Percentiles rank a stretch among this genome's conserved stretches.
Evolutionary conservation across 2,329 filamentous ascomycete species (phyloP).

Genomic region (Trichophaea hybrida): DNA sequence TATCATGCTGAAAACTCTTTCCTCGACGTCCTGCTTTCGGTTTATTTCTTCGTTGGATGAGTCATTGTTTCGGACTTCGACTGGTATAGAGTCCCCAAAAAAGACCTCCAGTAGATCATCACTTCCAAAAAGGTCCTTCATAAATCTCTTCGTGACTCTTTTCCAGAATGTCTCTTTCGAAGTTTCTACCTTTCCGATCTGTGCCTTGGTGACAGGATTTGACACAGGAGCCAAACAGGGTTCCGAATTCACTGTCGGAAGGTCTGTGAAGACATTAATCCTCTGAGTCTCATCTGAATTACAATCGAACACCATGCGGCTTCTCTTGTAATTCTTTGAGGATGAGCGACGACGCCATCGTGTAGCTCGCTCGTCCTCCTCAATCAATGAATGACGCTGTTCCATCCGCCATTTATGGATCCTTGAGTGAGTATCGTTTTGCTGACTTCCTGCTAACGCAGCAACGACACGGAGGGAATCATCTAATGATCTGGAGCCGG

Average conservation of each 20-base stretch:
- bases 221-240: constrained; percentile 5
- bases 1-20: constrained; percentile 66
- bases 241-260: constrained; percentile 8
- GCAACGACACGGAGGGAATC: constrained; percentile 41
- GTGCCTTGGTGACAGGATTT: constrained; percentile 17
- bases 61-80: constrained; percentile 26
- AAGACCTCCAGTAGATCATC: constrained; percentile 74
- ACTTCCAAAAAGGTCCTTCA: constrained; percentile 79
- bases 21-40: constrained; percentile 50
- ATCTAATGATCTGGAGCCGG: constrained; percentile 33
- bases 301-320: neutral
- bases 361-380: constrained; percentile 82
- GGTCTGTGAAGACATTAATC: neutral
- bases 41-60: constrained; percentile 11
- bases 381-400: constrained; percentile 69
- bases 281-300: neutral
- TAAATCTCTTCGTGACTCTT: constrained; percentile 68
- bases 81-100: constrained; percentile 63
- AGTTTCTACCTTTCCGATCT: constrained; percentile 31
- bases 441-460: constrained; percentile 40
- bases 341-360: constrained; percentile 38
- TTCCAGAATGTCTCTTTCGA: constrained; percentile 60
- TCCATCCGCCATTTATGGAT: constrained; percentile 90
- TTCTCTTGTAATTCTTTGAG: neutral
- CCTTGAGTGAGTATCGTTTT: constrained; percentile 61